Percentiles rank a stretch among this genome's conserved stretches.
Evolutionary conservation across 768 basidiomycete species (phyloP).

Genomic region (Glaciozyma antarctica): DNA sequence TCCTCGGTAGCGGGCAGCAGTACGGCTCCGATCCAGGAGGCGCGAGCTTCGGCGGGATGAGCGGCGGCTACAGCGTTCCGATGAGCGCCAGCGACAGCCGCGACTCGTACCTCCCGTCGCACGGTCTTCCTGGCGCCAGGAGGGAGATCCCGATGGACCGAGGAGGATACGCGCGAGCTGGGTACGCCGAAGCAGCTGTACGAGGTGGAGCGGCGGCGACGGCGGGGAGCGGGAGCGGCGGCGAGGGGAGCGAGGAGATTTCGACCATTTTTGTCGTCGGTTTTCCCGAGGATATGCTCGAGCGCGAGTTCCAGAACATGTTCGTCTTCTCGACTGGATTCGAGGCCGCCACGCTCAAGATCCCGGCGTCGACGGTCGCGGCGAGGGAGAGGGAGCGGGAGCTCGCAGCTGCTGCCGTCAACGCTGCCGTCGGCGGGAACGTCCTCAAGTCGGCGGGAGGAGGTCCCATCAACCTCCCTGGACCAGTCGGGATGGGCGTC

Average conservation of each 20-base stretch:
- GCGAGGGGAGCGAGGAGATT: constrained; percentile 24
- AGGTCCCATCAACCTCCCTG: not conserved
- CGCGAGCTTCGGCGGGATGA: not conserved
- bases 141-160: constrained; percentile 2
- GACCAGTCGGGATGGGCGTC: not conserved
- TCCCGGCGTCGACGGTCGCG: constrained; percentile 47
- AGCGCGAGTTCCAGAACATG: constrained; percentile 99
- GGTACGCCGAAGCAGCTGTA: not conserved
- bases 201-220: not conserved
- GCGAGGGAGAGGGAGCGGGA: constrained; percentile 22
- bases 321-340: constrained; percentile 93
- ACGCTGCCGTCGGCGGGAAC: not conserved
- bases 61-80: not conserved
- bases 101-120: not conserved
- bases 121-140: not conserved
- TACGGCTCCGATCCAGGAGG: not conserved
- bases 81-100: not conserved
- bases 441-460: not conserved
- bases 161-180: not conserved
- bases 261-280: constrained; percentile 71
- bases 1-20: not conserved
- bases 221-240: not conserved
- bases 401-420: constrained; percentile 6
- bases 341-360: constrained; percentile 95
- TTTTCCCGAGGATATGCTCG: constrained; percentile 98